These are phyloP conservation scores for Saposhnikovia divaricata DNA, from an alignment of 129 eudicot species.

Conservation along the genomic window DNA sequence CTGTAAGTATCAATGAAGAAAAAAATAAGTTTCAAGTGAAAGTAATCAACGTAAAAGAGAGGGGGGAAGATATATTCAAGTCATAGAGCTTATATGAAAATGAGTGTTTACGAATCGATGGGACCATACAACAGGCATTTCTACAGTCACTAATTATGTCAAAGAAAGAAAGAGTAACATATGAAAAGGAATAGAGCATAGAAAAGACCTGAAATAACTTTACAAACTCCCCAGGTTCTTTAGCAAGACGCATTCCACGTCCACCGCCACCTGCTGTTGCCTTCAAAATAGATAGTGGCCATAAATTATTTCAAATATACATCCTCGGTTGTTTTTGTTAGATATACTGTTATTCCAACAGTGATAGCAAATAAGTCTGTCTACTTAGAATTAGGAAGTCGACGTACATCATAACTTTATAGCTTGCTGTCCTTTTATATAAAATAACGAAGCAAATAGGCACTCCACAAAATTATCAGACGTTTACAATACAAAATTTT, in stretches of 20 bases:
- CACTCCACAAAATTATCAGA: background rate
- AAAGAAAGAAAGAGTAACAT: constrained; percentile 14
- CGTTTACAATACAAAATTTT: background rate
- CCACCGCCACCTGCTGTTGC: constrained; percentile 99
- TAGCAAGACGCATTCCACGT: constrained; percentile 99
- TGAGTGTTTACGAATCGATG: background rate
- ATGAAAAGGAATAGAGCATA: background rate
- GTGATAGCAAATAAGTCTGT: background rate
- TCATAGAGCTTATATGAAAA: background rate
- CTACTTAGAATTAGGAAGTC: background rate
- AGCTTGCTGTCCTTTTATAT: background rate
- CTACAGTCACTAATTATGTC: background rate
- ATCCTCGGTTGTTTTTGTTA: background rate
- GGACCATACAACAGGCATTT: background rate
- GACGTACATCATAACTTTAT: background rate
- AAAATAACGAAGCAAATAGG: background rate
- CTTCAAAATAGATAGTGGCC: constrained; percentile 34
- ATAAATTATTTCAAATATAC: constrained; percentile 1
- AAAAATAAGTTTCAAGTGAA: no score
- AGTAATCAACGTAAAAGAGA: no score
- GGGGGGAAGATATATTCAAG: no score
- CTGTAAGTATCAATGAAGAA: no score
- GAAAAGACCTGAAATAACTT: constrained; percentile 76
- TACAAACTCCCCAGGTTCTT: constrained; percentile 89
- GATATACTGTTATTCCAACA: background rate